phyloP scores from a whole-genome alignment of 257 asterid genomes.

The Fraxinus americana region DNA sequence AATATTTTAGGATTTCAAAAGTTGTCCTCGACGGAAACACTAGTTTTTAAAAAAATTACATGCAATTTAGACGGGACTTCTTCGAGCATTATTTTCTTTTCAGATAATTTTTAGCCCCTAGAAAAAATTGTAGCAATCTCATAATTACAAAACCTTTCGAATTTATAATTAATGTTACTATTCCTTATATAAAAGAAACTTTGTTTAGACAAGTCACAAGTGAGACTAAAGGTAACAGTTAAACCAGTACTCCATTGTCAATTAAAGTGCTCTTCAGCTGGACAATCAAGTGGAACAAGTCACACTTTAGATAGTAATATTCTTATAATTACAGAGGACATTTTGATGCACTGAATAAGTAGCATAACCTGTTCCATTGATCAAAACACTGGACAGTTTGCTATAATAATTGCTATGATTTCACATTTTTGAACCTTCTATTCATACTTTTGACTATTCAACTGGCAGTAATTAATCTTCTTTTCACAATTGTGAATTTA shows the following conservation, averaged over 20 bases:
- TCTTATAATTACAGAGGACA: not conserved
- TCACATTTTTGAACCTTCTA: conserved; percentile 28
- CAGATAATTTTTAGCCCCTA: too few relatives aligned
- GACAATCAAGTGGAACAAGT: not conserved
- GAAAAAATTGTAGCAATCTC: too few relatives aligned
- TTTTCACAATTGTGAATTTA: not conserved
- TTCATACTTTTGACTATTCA: conserved; percentile 43
- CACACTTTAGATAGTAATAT: not conserved
- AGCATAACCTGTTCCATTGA: conserved; percentile 19
- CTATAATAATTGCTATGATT: conserved; percentile 35
- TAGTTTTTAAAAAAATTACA: too few relatives aligned
- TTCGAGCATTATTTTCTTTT: too few relatives aligned
- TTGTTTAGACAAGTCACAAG: not conserved
- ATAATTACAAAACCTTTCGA: too few relatives aligned
- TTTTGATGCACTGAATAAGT: conserved; percentile 26
- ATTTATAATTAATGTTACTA: too few relatives aligned
- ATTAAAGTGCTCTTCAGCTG: not conserved
- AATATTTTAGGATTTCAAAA: too few relatives aligned
- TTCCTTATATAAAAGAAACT: not conserved
- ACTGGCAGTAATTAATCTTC: conserved; percentile 38
- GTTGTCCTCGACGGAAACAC: too few relatives aligned
- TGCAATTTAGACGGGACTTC: too few relatives aligned
- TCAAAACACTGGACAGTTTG: conserved; percentile 27
- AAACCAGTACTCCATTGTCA: not conserved
- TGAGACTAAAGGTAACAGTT: not conserved